A percentile compares a stretch with the other conserved stretches of the same genome.
Conservation (phyloP, 2,329 filamentous ascomycete species). For the Aspergillus quadricinctus region DNA sequence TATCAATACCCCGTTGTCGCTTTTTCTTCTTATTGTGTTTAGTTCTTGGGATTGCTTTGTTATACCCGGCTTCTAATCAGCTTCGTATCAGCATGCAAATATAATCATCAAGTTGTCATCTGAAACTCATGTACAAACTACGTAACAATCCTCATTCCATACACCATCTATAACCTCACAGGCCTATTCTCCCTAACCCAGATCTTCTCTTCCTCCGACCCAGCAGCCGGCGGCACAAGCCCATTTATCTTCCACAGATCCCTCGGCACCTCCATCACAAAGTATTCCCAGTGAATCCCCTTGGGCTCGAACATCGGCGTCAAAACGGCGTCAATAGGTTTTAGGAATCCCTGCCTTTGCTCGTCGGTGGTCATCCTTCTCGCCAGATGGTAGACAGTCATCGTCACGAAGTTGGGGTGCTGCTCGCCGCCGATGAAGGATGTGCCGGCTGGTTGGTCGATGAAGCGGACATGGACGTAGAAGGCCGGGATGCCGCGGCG, state of each 20-base stretch:
- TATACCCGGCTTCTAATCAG: no score
- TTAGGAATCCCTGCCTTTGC: not conserved
- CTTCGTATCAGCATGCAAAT: no score
- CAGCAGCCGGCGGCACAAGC: constrained; percentile 14
- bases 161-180: not conserved
- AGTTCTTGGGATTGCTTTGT: no score
- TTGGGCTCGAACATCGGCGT: constrained; percentile 14
- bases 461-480: not conserved
- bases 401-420: not conserved
- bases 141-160: not conserved
- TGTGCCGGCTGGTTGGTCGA: not conserved
- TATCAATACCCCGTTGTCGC: no score
- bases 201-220: constrained; percentile 9
- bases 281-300: constrained; percentile 20
- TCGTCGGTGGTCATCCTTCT: constrained; percentile 3
- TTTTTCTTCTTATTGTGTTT: no score
- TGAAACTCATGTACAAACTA: not conserved
- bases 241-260: constrained; percentile 22
- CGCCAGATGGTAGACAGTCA: constrained; percentile 6
- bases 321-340: constrained; percentile 9
- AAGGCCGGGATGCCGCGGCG: not conserved
- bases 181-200: constrained; percentile 12
- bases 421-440: constrained; percentile 3
- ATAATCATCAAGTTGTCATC: no score
- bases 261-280: constrained; percentile 17